These are phyloP conservation scores for Blastomyces parvus DNA, from an alignment of 2,329 filamentous ascomycete species.

Conservation along the genomic window DNA sequence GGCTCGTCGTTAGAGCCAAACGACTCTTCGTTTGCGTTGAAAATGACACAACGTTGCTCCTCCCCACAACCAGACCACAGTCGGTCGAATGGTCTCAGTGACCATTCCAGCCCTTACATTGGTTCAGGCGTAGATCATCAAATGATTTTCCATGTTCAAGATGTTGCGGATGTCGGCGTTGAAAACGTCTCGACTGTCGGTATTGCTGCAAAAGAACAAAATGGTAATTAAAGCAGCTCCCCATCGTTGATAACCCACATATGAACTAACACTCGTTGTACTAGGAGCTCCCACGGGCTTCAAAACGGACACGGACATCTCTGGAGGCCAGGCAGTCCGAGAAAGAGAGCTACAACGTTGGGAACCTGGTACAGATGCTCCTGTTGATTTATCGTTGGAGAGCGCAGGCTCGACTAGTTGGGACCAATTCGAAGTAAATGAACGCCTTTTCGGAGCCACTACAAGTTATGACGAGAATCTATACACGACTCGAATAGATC, in stretches of 20 bases:
- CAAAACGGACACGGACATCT: conserved; percentile 82
- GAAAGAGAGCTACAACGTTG: conserved; percentile 74
- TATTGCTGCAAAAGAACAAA: conserved; percentile 43
- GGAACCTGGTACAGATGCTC: conserved; percentile 58
- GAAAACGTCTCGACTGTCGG: conserved; percentile 45
- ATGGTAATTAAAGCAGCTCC: conserved; percentile 41
- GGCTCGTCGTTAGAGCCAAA: conserved; percentile 44
- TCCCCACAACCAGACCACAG: conserved; percentile 25
- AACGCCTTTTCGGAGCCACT: conserved; percentile 74
- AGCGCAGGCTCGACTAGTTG: conserved; percentile 48
- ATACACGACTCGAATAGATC: conserved; percentile 88
- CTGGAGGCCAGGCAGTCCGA: conserved; percentile 56
- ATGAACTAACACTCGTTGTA: conserved; percentile 5
- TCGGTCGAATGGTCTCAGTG: conserved; percentile 35
- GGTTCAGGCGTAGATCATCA: conserved; percentile 38
- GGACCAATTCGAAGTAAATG: conserved; percentile 93
- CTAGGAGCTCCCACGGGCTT: conserved; percentile 61
- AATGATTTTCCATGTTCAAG: conserved; percentile 54
- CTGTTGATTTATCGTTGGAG: conserved; percentile 63
- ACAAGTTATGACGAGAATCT: conserved; percentile 90
- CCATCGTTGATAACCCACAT: neutral
- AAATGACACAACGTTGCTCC: conserved; percentile 52
- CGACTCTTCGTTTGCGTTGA: conserved; percentile 50
- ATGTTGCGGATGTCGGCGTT: conserved; percentile 49
- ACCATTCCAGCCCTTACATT: conserved; percentile 32